A percentile compares a stretch with the other conserved stretches of the same genome.
These are phyloP conservation scores for Castanea crenata DNA, from an alignment of 306 rosid species.

Conservation along the genomic window DNA sequence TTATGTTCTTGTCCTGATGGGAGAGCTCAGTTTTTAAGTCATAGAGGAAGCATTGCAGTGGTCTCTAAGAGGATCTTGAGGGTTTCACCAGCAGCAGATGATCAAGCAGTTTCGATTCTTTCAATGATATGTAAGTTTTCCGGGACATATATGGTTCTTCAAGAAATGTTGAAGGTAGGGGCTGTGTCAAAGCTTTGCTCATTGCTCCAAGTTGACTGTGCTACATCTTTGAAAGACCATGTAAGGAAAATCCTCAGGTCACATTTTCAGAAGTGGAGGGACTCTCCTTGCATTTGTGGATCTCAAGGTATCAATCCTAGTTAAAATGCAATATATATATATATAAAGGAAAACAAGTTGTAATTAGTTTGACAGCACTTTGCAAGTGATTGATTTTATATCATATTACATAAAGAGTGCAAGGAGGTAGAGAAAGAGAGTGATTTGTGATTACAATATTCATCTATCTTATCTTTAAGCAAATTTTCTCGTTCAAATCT, in stretches of 20 bases:
- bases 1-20: slow-evolving; percentile 66
- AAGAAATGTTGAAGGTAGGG: slow-evolving; percentile 64
- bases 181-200: slow-evolving; percentile 52
- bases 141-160: slow-evolving; percentile 40
- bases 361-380: no score
- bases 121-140: slow-evolving; percentile 41
- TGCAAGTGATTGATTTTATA: no score
- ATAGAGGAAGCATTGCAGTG: slow-evolving; percentile 43
- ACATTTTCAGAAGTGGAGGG: slow-evolving; percentile 54
- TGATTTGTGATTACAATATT: no score
- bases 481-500: no score
- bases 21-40: slow-evolving; percentile 53
- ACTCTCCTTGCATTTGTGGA: slow-evolving; percentile 40
- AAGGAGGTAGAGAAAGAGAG: no score
- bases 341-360: no score
- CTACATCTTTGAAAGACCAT: slow-evolving; percentile 43
- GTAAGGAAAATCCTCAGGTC: slow-evolving; percentile 44
- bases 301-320: slow-evolving; percentile 9
- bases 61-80: slow-evolving; percentile 45
- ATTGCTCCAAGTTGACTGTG: slow-evolving; percentile 49
- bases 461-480: no score
- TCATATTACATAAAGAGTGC: no score
- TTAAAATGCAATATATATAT: no score
- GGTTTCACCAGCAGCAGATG: slow-evolving; percentile 49
- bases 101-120: slow-evolving; percentile 48